A percentile compares a stretch with the other conserved stretches of the same genome.
These are phyloP conservation scores for Tolypocladium tundrense DNA, from an alignment of 2,329 filamentous ascomycete genomes.

Conservation along the genomic window DNA sequence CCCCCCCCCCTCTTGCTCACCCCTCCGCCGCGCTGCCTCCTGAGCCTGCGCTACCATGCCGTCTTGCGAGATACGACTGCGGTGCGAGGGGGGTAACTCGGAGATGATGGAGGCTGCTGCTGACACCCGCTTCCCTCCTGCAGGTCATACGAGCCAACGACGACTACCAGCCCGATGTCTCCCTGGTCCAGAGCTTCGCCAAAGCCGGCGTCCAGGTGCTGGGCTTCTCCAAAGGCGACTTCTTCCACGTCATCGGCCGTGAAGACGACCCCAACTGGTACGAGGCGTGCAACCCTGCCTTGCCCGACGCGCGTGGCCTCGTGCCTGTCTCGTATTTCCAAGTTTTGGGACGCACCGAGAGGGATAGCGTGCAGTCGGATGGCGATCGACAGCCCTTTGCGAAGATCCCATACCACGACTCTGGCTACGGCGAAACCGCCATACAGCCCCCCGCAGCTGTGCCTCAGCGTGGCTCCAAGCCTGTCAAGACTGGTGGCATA, in stretches of 20 bases:
- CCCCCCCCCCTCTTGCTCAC: background rate
- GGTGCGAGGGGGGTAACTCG: background rate
- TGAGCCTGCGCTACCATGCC: background rate
- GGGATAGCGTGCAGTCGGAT: conserved; percentile 71
- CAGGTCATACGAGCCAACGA: conserved; percentile 96
- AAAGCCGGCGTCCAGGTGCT: conserved; percentile 69
- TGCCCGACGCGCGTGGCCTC: conserved; percentile 78
- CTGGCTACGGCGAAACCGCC: conserved; percentile 54
- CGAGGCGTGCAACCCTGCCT: conserved; percentile 89
- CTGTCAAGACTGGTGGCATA: conserved; percentile 53
- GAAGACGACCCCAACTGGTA: conserved; percentile 96
- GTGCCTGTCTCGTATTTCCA: conserved; percentile 95
- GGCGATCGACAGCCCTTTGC: conserved; percentile 34
- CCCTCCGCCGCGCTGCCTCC: background rate
- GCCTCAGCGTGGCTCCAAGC: conserved; percentile 38
- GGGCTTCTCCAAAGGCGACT: conserved; percentile 89
- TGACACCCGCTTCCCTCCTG: background rate
- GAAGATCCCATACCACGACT: conserved; percentile 73
- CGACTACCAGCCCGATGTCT: conserved; percentile 70
- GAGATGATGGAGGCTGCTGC: background rate
- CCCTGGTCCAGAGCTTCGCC: conserved; percentile 79
- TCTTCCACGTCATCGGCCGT: conserved; percentile 93
- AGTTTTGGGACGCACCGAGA: conserved; percentile 79
- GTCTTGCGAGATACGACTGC: background rate
- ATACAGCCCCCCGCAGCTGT: conserved; percentile 12